Base-by-base conservation (phyloP, 1,284 basidiomycete species). In the Ceratobasidium sp. region DNA sequence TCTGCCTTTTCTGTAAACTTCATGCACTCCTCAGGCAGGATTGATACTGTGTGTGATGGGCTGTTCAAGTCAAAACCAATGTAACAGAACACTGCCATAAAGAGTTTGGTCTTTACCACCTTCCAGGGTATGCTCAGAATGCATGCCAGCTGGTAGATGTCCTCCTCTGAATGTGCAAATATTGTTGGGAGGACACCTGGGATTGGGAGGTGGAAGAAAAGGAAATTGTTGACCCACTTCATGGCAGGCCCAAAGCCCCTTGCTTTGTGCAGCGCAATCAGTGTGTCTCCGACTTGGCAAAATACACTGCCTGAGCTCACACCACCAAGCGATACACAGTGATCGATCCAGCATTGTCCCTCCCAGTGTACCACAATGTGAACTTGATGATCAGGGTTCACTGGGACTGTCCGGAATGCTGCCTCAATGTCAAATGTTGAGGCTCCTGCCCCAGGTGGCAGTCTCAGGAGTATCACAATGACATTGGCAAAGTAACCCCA, bases 61-160 rank as follows among this genome's bases (percentile, higher is more conserved):
- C 62, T 51, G 41, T 75, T 47, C 74, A 56, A 72, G 15, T 27
- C n/a, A 17, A 72, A 72, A 14, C 74, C 66, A 9, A 72, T 11
- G 50, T 72, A 75, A 2, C 6, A 19, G 59, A 73, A 65, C 11
- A 24, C 17, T 2, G 19, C 9, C 6, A 53, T 22, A 24, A 56
- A 73, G 9, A 48, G 57, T 4, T 22, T 24, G 19, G 60, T 59
- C 47, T 75, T 75, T 8, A 41, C 36, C 31, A 19, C 14, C 24
- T 65, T 73, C 75, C 75, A 75, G 1, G 71, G 71, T 8, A 62
- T 31, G 1, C 75, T 69, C 4, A 75, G 69, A 27, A 65, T 33
- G 8, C 45, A 22, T 50, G 88, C 79, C 62, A 92, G 81, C 53
- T 87, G 89, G 74, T 89, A 84, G 75, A 88, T 83, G 36, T 89